phyloP scores from a whole-genome alignment of 192 early-diverging fungal genomes.

The Fimicolochytrium jonesii region DNA sequence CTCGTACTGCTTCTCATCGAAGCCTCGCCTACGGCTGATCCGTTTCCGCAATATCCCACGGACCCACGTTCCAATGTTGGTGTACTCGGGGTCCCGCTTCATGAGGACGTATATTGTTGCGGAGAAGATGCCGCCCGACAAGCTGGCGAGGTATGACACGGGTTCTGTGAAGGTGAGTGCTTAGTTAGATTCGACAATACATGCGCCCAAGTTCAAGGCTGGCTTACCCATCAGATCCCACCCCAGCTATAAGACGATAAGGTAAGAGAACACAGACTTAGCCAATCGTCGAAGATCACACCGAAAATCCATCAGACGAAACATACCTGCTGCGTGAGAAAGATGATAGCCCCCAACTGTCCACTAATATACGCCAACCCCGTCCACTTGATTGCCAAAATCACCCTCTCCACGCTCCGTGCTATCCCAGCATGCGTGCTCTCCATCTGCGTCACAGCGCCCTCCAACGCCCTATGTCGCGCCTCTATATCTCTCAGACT shows the following conservation, averaged over 20 bases:
- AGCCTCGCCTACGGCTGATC: neutral
- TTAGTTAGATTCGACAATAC: neutral
- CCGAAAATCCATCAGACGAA: too few species aligned
- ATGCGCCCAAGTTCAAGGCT: neutral
- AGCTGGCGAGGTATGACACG: slow-evolving; percentile 8
- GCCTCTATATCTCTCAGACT: neutral
- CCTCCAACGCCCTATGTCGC: neutral
- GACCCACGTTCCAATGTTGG: slow-evolving; percentile 8
- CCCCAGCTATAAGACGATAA: slow-evolving; percentile 10
- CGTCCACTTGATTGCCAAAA: neutral
- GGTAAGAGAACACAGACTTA: too few species aligned
- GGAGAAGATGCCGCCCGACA: slow-evolving; percentile 12
- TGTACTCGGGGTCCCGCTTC: slow-evolving; percentile 11
- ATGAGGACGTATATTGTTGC: slow-evolving; percentile 9
- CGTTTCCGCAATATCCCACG: neutral
- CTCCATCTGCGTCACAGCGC: neutral
- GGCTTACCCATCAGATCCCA: slow-evolving; percentile 24
- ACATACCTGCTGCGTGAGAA: slow-evolving; percentile 21
- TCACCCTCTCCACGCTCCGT: neutral
- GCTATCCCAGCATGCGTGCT: neutral
- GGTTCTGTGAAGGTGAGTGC: slow-evolving; percentile 7
- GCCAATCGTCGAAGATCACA: too few species aligned
- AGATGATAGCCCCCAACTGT: slow-evolving; percentile 17
- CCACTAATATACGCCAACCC: slow-evolving; percentile 8
- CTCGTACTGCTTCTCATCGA: slow-evolving; percentile 3